A percentile compares a stretch with the other conserved stretches of the same genome.
These are phyloP conservation scores for Colletotrichum magnum DNA, from an alignment of 2,329 filamentous ascomycete genomes.

Conservation along the genomic window DNA sequence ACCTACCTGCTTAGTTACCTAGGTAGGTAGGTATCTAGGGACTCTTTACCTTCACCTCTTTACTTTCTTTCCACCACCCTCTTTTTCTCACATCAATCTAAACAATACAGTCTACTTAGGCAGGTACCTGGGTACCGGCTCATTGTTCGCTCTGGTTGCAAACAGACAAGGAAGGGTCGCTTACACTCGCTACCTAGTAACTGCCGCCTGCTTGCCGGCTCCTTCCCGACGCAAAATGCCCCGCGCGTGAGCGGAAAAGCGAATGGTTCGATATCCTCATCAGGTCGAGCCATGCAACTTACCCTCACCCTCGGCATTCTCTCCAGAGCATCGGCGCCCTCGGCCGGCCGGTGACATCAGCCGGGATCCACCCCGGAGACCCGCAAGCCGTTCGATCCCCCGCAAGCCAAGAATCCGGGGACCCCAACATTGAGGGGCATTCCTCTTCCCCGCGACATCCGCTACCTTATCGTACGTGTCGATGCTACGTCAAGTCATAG, in stretches of 20 bases:
- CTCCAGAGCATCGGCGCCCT: conserved; percentile 3
- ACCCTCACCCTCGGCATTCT: conserved; percentile 20
- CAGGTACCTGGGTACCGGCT: no score
- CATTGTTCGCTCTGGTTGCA: no score
- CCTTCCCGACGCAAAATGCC: neutral
- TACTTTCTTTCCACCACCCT: no score
- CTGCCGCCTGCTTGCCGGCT: neutral
- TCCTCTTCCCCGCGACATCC: neutral
- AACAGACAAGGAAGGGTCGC: no score
- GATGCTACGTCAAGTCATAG: no score
- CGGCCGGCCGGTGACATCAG: neutral
- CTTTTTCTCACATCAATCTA: no score
- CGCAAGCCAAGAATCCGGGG: conserved; percentile 32
- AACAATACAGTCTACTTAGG: no score
- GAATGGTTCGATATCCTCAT: neutral
- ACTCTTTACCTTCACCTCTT: no score
- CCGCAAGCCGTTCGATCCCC: conserved; percentile 10
- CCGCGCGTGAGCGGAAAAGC: neutral
- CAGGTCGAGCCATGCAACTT: neutral
- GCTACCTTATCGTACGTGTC: neutral
- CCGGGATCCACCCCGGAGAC: neutral
- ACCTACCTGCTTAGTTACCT: no score
- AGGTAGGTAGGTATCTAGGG: no score
- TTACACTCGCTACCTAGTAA: neutral
- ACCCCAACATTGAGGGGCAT: conserved; percentile 9